Evolutionary conservation across 306 rosid species (phyloP), one percentile per base, ranked within the genome.

Genomic region (Inga laurina): DNA sequence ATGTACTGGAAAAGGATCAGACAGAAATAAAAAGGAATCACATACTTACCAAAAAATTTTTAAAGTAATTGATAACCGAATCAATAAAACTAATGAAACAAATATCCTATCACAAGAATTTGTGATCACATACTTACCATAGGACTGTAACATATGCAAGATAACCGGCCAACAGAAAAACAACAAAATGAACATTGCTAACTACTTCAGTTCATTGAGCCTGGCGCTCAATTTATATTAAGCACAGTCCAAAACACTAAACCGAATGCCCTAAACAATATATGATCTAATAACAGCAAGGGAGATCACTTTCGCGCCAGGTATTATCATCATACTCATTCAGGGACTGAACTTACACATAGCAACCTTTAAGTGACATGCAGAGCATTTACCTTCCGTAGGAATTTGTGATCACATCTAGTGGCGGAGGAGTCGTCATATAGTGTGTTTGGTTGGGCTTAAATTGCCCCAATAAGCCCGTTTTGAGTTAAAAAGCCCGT

Each of bases 371-470:
- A 35, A 35, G 56, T 9, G 39, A 16, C 76, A 35, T 70, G 69
- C 12, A 14, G 34, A 27, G 48, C 19, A 32, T 35, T 22, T n/a
- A 89, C 92, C 89, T 87, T 91, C 89, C 90, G 88, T 88, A 18
- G 92, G 84, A 30, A 74, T 76, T 21, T 54, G 76, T 77, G 78
- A 74, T 83, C 78, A 89, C 92, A 86, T 91, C 85, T 21, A 83
- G 79, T 11, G 90, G 90, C 24, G 90, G 87, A 81, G 92, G 84
- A 82, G 89, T 85, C 37, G 37, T 35, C 37, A 35, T n/a, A n/a
- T n/a, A n/a, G n/a, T n/a, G n/a, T n/a, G n/a, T n/a, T n/a, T n/a
- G n/a, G n/a, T n/a, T n/a, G n/a, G n/a, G n/a, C n/a, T n/a, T n/a
- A n/a, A n/a, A n/a, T n/a, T n/a, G n/a, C n/a, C n/a, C n/a, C n/a